These are phyloP conservation scores for Thymus mandschuricus DNA, from an alignment of 257 asterid genomes.

Conservation along the genomic window DNA sequence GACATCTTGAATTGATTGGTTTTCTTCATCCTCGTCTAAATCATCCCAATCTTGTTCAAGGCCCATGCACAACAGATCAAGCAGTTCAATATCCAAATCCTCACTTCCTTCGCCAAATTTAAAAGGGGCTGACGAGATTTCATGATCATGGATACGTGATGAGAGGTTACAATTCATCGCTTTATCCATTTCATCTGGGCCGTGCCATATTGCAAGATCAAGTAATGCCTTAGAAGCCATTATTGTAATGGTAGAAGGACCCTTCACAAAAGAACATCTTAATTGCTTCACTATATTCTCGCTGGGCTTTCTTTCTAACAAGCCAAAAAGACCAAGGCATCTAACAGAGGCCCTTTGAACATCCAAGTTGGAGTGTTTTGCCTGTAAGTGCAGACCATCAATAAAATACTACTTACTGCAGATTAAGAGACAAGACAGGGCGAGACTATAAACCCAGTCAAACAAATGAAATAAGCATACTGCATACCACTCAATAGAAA, in stretches of 20 bases:
- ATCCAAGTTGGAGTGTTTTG: conserved; percentile 78
- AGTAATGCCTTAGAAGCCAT: conserved; percentile 87
- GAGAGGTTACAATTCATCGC: conserved; percentile 60
- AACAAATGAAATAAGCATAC: conserved; percentile 8
- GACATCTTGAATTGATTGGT: conserved; percentile 63
- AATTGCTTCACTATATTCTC: conserved; percentile 71
- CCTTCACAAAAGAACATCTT: conserved; percentile 65
- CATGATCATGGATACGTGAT: conserved; percentile 47
- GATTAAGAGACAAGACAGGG: conserved; percentile 18
- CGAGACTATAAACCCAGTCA: conserved; percentile 1
- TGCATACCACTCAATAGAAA: background rate
- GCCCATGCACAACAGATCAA: conserved; percentile 70
- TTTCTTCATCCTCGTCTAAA: conserved; percentile 55
- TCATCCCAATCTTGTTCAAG: conserved; percentile 61
- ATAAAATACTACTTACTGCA: conserved; percentile 16
- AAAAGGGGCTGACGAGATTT: conserved; percentile 36
- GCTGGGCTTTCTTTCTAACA: conserved; percentile 75
- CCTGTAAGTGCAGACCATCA: conserved; percentile 56
- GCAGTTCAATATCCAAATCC: conserved; percentile 61
- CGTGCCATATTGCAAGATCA: conserved; percentile 96
- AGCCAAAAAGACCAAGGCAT: conserved; percentile 91
- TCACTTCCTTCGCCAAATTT: conserved; percentile 51
- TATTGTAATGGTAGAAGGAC: conserved; percentile 52
- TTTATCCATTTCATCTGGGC: conserved; percentile 80
- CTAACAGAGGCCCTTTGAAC: conserved; percentile 91